Evolutionary conservation across 345 rosid species (phyloP), one percentile per base, ranked within the genome.

Genomic region (Linum trigynum): DNA sequence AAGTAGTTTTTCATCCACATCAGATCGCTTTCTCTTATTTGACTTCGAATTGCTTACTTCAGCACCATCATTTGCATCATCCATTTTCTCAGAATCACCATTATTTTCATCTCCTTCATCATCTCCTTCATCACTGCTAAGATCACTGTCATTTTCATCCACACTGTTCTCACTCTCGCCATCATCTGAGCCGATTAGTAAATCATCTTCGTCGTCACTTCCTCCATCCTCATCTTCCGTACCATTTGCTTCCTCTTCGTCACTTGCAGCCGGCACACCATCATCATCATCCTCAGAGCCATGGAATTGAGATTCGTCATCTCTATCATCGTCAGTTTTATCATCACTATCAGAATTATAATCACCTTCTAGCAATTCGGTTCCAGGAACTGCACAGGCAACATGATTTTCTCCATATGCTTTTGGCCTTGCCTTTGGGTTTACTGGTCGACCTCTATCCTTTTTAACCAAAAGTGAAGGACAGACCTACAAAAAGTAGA

Each of bases 401-500:
- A 85, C 86, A 77, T 64, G 65, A 60, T 67, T 82, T 81, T 90
- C 92, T 68, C 99, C 99, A 38, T 74, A 94, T 40, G 90, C 92
- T 83, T 74, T 94, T 40, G 97, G 96, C 79, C 78, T 86, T 42
- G 96, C 89, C 68, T 78, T 75, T 23, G 90, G 81, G 67, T 88
- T 82, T 67, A 59, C 70, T 16, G 90, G 90, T 55, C 97, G 92
- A 45, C 99, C 99, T 56, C 97, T 86, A 75, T 94, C 99, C 79
- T 94, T 94, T 78, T 90, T 94, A 71, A 86, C 82, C 61, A 94
- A 82, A 75, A 94, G 83, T 10, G 95, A 82, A 55, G 99, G 99
- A 69, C 92, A 90, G 66, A 94, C 70, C 99, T 94, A 68, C 65
- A 15, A 15, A 48, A 68, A 67, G 63, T 51, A 73, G 61, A 51